These are phyloP conservation scores for Podaxis mareebaensis DNA, from an alignment of 768 basidiomycete genomes.

Conservation along the genomic window DNA sequence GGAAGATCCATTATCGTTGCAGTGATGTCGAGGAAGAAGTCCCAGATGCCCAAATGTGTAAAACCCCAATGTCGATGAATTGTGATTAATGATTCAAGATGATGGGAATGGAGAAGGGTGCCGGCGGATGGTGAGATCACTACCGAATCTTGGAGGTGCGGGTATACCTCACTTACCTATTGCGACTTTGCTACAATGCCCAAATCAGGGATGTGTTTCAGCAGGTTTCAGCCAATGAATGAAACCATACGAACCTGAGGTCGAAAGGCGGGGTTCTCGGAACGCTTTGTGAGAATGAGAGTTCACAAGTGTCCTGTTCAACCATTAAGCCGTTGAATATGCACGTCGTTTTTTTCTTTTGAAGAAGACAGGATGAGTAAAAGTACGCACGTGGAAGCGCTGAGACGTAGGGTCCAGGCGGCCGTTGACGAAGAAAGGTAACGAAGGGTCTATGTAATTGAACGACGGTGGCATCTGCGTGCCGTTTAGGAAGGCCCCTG, in stretches of 20 bases:
- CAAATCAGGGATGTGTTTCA: background rate
- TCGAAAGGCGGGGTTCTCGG: conserved; percentile 49
- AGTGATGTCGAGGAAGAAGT: background rate
- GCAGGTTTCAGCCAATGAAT: background rate
- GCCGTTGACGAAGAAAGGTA: conserved; percentile 44
- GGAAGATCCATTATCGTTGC: background rate
- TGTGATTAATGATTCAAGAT: background rate
- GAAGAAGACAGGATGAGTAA: background rate
- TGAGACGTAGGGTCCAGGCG: conserved; percentile 45
- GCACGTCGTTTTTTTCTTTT: background rate
- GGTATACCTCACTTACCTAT: conserved; percentile 34
- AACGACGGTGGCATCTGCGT: conserved; percentile 38
- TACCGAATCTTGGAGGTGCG: background rate
- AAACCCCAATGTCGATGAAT: background rate
- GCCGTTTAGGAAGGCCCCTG: conserved; percentile 50
- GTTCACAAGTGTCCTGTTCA: conserved; percentile 42
- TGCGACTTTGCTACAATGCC: conserved; percentile 38
- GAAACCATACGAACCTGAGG: conserved; percentile 32
- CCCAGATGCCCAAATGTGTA: background rate
- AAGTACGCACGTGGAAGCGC: conserved; percentile 42
- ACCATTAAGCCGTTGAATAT: background rate
- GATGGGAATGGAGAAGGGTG: background rate
- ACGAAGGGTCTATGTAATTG: conserved; percentile 47
- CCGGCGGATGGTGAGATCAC: background rate
- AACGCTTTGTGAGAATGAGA: conserved; percentile 37